Percentiles rank a stretch among this genome's conserved stretches.
Evolutionary conservation across 1,284 basidiomycete genomes (phyloP).

Genomic region (Neonothopanus nambi): DNA sequence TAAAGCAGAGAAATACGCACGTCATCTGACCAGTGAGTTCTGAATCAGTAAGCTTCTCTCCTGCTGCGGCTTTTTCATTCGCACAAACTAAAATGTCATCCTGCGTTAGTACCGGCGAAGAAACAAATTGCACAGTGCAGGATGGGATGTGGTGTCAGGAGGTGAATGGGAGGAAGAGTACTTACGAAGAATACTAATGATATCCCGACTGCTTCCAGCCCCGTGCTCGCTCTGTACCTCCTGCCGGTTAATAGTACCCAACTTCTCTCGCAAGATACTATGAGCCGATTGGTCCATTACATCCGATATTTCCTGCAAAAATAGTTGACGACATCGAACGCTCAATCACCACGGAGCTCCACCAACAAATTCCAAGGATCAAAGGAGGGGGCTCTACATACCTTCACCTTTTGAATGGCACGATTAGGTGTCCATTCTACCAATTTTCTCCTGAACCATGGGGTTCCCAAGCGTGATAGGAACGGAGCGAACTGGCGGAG

Average conservation of each 20-base stretch:
- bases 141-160: no score
- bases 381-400: neutral
- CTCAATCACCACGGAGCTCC: neutral
- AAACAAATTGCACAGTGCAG: no score
- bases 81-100: conserved; percentile 33
- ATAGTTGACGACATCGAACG: neutral
- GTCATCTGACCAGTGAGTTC: conserved; percentile 51
- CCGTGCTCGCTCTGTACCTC: conserved; percentile 18
- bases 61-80: conserved; percentile 32
- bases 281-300: conserved; percentile 48
- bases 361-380: neutral
- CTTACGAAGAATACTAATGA: conserved; percentile 52
- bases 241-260: conserved; percentile 6
- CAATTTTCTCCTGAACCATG: conserved; percentile 43
- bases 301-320: conserved; percentile 36
- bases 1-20: conserved; percentile 26
- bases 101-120: neutral
- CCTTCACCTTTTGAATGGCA: conserved; percentile 43
- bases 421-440: conserved; percentile 44
- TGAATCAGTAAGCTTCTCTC: conserved; percentile 38
- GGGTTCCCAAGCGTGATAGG: conserved; percentile 40
- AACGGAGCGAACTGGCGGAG: conserved; percentile 50
- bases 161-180: conserved; percentile 8
- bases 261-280: conserved; percentile 40
- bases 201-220: conserved; percentile 40